These are phyloP conservation scores for Zopfochytrium polystomum DNA, from an alignment of 371 early-diverging fungal genomes.

Conservation along the genomic window DNA sequence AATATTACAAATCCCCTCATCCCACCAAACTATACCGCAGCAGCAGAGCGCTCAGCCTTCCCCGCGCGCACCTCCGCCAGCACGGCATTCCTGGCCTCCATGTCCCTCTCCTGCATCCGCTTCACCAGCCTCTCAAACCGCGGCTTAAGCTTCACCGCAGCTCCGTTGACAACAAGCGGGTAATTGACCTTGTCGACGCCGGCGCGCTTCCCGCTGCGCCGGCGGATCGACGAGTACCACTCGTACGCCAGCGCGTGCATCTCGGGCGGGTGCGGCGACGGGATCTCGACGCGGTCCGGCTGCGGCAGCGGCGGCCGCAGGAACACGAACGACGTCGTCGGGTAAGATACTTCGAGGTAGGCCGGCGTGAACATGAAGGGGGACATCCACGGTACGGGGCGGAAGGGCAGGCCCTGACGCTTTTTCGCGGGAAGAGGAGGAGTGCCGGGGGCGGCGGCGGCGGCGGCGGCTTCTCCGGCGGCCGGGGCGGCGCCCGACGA, in stretches of 20 bases:
- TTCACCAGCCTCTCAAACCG: conserved; percentile 46
- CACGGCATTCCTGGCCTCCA: conserved; percentile 6
- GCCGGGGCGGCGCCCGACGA: neutral
- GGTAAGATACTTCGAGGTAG: conserved; percentile 95
- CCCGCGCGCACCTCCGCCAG: conserved; percentile 15
- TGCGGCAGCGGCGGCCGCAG: conserved; percentile 83
- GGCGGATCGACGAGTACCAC: conserved; percentile 67
- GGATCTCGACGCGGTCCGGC: conserved; percentile 85
- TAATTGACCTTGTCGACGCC: conserved; percentile 26
- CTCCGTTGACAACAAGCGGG: conserved; percentile 36
- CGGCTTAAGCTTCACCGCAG: conserved; percentile 38
- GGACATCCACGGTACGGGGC: conserved; percentile 75
- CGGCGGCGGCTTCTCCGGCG: conserved; percentile 1
- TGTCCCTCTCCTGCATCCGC: conserved; percentile 24
- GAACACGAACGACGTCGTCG: conserved; percentile 84
- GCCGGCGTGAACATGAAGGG: conserved; percentile 96
- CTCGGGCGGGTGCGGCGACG: conserved; percentile 88
- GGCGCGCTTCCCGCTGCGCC: conserved; percentile 24
- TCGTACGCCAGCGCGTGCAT: conserved; percentile 88
- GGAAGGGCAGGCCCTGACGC: conserved; percentile 56
- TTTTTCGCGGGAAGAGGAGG: conserved; percentile 7
- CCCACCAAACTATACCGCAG: no score
- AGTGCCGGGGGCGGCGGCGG: conserved; percentile 21
- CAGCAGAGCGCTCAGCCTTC: no score
- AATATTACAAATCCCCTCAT: no score